Evolutionary conservation across 2,329 filamentous ascomycete genomes (phyloP), one percentile per base, ranked within the genome.

Genomic region (Sporothrix schenckii): DNA sequence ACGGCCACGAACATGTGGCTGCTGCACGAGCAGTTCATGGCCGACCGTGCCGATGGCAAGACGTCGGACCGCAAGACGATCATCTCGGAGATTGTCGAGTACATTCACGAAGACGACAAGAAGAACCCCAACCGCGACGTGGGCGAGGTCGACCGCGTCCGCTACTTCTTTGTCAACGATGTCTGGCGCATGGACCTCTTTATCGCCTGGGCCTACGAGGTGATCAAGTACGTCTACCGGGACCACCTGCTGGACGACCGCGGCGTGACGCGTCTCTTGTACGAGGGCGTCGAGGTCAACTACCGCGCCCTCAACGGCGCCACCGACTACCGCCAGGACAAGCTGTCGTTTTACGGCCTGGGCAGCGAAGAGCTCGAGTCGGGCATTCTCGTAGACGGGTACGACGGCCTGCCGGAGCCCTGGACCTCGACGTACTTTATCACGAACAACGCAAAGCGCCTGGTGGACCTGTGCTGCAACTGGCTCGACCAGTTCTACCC

Each of bases 81-180:
- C 68, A 83, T 97, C 69, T 87, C 89, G 14, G 89, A 92, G 72
- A 88, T 94, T 66, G 87, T 96, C 63, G 87, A 89, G 70, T 91
- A 88, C 73, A 90, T 97, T 77, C 89, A 92, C 73, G 88, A 93
- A 73, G 86, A 91, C 68, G 90, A 91, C 74, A 94, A 92, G 80
- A 89, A 89, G 30, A 87, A 88, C 68, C 85, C 88, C 3, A 84
- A 90, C 67, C 80, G 84, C 41, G 87, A 87, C 50, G 83, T 85
- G 27, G 89, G 89, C n/a, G 91, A 95, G 77, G 87, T 90, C 11
- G 93, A 97, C 76, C 84, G 86, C 9, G 88, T 97, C 19, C 88
- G 93, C n/a, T 89, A 93, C 75, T 97, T 92, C 88, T 97, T 97
- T 76, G 85, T 93, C 72, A 86, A 91, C 74, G 91, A 94, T 76